Evolutionary conservation across 768 basidiomycete species (phyloP).

Genomic region (Baorangia bicolor): DNA sequence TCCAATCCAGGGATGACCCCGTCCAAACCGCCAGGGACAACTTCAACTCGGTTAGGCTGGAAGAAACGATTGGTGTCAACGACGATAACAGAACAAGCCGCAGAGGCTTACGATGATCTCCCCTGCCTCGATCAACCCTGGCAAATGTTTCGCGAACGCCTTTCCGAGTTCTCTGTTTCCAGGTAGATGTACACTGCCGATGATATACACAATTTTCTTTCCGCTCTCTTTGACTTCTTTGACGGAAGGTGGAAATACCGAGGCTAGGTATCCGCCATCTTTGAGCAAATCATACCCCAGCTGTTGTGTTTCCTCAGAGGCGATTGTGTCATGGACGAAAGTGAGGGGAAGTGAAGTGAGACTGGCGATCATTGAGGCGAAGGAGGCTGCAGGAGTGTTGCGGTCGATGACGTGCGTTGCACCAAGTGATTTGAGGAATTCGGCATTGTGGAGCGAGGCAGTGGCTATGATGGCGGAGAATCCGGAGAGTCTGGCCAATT

Average conservation of each 20-base stretch:
- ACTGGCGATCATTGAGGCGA: neutral
- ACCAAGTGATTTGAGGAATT: conserved; percentile 30
- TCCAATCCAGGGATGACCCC: conserved; percentile 33
- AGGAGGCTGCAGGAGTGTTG: conserved; percentile 7
- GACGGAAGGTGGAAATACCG: neutral
- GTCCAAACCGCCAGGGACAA: conserved; percentile 35
- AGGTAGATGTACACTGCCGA: neutral
- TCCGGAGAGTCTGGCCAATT: conserved; percentile 28
- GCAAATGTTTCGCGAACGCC: neutral
- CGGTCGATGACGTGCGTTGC: conserved; percentile 36
- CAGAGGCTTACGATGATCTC: neutral
- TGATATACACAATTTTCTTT: neutral
- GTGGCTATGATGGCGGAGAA: conserved; percentile 37
- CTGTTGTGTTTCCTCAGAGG: conserved; percentile 30
- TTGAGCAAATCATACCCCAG: conserved; percentile 28
- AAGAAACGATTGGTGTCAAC: neutral
- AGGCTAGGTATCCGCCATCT: conserved; percentile 23
- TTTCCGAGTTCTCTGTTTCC: neutral
- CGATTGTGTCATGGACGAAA: conserved; percentile 24
- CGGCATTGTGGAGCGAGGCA: conserved; percentile 31
- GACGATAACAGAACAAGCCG: neutral
- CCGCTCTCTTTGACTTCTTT: neutral
- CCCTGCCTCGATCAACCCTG: neutral
- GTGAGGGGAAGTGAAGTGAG: neutral
- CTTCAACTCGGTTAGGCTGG: neutral